Conservation (phyloP, 2,329 filamentous ascomycete genomes). For the Alternaria incomplexa region DNA sequence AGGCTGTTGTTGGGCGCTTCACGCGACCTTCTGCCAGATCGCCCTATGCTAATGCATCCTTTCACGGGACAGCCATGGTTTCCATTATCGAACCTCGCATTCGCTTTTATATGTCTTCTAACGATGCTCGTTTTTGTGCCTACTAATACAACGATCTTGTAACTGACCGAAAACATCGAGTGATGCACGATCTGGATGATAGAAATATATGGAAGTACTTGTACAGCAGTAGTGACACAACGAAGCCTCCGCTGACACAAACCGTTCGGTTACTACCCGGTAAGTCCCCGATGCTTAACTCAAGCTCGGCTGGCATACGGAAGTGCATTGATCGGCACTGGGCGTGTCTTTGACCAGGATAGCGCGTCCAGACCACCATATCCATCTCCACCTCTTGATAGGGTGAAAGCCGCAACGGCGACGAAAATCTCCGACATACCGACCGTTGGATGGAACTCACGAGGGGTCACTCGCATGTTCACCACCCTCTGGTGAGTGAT, state of each 20-base stretch:
- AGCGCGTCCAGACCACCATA: not conserved
- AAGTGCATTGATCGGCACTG: slow-evolving; percentile 12
- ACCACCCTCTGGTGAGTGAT: not conserved
- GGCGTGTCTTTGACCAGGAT: slow-evolving; percentile 1
- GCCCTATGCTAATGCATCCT: not conserved
- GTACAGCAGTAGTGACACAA: not conserved
- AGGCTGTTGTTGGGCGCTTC: not conserved
- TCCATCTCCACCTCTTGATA: not conserved
- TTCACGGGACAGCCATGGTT: not conserved
- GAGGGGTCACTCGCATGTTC: slow-evolving; percentile 5
- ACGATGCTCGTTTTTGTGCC: not conserved
- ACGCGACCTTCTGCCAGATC: not conserved
- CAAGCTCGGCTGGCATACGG: not conserved
- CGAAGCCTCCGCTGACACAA: not conserved
- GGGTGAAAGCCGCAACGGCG: slow-evolving; percentile 14
- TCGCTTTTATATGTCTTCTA: not conserved
- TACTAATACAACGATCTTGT: not conserved
- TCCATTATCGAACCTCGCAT: not conserved
- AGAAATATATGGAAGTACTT: not conserved
- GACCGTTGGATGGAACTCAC: slow-evolving; percentile 12
- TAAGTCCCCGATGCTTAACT: slow-evolving; percentile 6
- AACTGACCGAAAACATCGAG: not conserved
- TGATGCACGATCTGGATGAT: not conserved
- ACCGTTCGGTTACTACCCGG: slow-evolving; percentile 17
- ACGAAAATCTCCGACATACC: slow-evolving; percentile 23